Evolutionary conservation across 495 filamentous ascomycete species (phyloP), one percentile per base, ranked within the genome.

Genomic region (Pyrenula massariospora): DNA sequence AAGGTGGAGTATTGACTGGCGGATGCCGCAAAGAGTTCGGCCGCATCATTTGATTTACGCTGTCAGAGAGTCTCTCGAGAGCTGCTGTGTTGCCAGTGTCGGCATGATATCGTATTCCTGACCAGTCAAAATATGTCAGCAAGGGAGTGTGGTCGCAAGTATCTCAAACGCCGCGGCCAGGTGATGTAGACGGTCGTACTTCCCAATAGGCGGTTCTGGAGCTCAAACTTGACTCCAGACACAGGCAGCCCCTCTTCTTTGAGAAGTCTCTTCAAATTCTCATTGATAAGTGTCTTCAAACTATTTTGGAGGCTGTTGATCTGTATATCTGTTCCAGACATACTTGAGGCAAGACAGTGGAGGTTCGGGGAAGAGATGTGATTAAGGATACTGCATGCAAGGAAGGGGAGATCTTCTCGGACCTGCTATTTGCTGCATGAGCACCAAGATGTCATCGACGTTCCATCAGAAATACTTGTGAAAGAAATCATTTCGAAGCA

Each of bases 181-280:
- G n/a, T n/a, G n/a, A n/a, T n/a, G n/a, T n/a, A n/a, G n/a, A n/a
- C n/a, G n/a, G n/a, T 82, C 87, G 67, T 73, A 96, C 93, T 80
- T 24, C 79, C 65, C 58, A 84, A 82, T 52, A 96, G 84, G 58
- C 91, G 84, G 23, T 70, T 68, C 67, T 95, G 90, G 48, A 97
- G 71, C 20, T 84, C 76, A 24, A 81, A 75, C 71, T 98, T 98
- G 58, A 89, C 82, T 10, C 93, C 93, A 24, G 81, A 86, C 47
- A 88, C 83, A 31, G 77, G 73, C 19, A 92, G 75, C 24, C 81
- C 77, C 66, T 92, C 85, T 56, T 72, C 70, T 48, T 78, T 80
- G 61, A 91, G 81, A 60, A 96, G 85, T 15, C 72, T 67, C 58
- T 89, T 87, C 47, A 98, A 79, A 54, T 86, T 78, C 24, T 76